phyloP scores from a whole-genome alignment of 2,329 filamentous ascomycete genomes.

The Aureobasidium mangrovei region DNA sequence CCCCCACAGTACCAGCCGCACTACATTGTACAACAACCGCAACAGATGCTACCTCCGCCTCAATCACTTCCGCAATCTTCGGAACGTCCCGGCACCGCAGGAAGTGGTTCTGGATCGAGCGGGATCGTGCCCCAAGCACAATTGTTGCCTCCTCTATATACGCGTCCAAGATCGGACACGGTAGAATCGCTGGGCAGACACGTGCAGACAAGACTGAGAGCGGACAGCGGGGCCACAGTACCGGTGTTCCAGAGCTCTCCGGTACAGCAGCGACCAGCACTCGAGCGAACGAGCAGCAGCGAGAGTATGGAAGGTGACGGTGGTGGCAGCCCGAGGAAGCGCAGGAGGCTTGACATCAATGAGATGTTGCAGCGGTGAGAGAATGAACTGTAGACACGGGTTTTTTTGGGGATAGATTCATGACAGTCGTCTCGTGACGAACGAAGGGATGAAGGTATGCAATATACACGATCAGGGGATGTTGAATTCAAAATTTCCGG shows the following conservation, averaged over 20 bases:
- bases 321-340: constrained; percentile 19
- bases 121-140: constrained; percentile 7
- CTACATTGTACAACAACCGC: constrained; percentile 11
- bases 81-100: constrained; percentile 10
- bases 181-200: constrained; percentile 10
- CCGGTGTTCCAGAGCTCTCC: constrained; percentile 4
- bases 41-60: constrained; percentile 8
- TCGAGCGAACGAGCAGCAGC: background rate
- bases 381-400: background rate
- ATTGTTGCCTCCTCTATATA: constrained; percentile 15
- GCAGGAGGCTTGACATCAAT: constrained; percentile 25
- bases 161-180: constrained; percentile 21
- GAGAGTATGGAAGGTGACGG: constrained; percentile 18
- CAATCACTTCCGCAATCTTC: background rate
- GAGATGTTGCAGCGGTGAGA: constrained; percentile 25
- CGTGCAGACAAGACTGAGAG: constrained; percentile 6
- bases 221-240: constrained; percentile 12
- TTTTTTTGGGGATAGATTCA: background rate
- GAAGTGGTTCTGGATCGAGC: constrained; percentile 14
- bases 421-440: background rate
- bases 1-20: background rate
- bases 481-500: no score
- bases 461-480: no score
- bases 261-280: background rate
- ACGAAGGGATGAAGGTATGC: background rate